Base-by-base conservation (phyloP, 2,329 filamentous ascomycete genomes). In the Fusarium denticulatum region DNA sequence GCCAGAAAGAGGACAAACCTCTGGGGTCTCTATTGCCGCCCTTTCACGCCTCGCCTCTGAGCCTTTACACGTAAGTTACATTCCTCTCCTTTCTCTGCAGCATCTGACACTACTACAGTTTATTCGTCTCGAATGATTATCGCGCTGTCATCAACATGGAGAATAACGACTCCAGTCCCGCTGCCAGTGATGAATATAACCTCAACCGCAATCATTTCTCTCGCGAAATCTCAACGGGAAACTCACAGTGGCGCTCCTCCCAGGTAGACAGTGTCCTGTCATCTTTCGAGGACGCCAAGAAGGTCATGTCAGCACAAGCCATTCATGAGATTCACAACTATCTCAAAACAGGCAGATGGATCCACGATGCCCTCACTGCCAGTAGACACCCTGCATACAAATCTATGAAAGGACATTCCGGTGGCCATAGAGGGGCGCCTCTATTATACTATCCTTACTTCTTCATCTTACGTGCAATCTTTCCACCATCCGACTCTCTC, bases 331-430 rank as follows among this genome's bases (percentile, higher is more conserved):
- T 24, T 10, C n/a, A 43, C 8, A 4, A 4, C 10, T 43, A 43
- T 43, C 42, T 43, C 15, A 43, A 16, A 3, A 0, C 40, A 16
- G 40, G 40, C 6, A 42, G 10, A 16, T 42, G 40, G 40, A 24
- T 42, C 22, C 9, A 11, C 10, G 40, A 42, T 42, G 10, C 1
- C 15, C n/a, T 0, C 6, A 3, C n/a, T 42, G 14, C 10, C n/a
- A 42, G 40, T 24, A 42, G 14, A 11, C 40, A 42, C 7, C 14
- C n/a, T n/a, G n/a, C 39, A 42, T 42, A 42, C 39, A 15, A n/a
- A 2, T 0, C 2, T 0, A n/a, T 42, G 6, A 42, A n/a, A 42
- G 13, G 13, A 10, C 14, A 42, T 3, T 42, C 39, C 6, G 6
- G 39, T 5, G 22, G 22, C 22, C n/a, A 6, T 3, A 12, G 11